Evolutionary conservation across 495 filamentous ascomycete species (phyloP), one percentile per base, ranked within the genome.

Genomic region (Alectoria sarmentosa): DNA sequence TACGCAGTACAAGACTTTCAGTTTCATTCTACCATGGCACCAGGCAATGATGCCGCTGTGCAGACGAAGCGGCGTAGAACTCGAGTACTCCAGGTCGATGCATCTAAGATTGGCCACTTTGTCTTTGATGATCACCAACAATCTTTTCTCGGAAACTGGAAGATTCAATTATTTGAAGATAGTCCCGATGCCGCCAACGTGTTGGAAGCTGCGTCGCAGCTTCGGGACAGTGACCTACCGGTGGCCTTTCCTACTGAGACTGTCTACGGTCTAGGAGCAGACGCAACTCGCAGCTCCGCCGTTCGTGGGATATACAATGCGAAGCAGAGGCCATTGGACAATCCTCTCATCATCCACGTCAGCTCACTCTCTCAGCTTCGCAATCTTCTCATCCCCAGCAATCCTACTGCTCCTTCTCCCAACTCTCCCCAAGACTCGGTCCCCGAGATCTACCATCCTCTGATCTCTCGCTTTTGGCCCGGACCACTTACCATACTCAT

Each of bases 201-300:
- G 11, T 39, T 58, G 46, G 65, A 72, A 63, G 70, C 70, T 23
- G 70, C 59, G 21, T 54, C 46, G 23, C 68, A 64, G 34, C 80
- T 96, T 41, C 84, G 76, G 37, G 79, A 78, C 37, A 84, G 83
- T 65, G 79, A 88, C 72, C 78, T 83, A 34, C 92, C 92, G 23
- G 90, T 99, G 49, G 95, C 90, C 13, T 99, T 99, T 73, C 95
- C 94, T 8, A 99, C 95, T 0, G 94, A 99, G 76, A 99, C 94
- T 9, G 94, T 99, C 14, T 99, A 99, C 74, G 94, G 94, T 3
- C 81, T 99, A 19, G 94, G 92, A 58, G 94, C 93, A 26, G 94
- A 98, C 78, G 95, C 94, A 9, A 97, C 92, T 37, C 83, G 89
- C 70, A 87, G 82, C 67, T 78, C 75, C 44, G 88, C 93, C n/a